A percentile compares a stretch with the other conserved stretches of the same genome.
Conservation (phyloP, 2,329 filamentous ascomycete species). For the Phyllosticta citrichinensis region DNA sequence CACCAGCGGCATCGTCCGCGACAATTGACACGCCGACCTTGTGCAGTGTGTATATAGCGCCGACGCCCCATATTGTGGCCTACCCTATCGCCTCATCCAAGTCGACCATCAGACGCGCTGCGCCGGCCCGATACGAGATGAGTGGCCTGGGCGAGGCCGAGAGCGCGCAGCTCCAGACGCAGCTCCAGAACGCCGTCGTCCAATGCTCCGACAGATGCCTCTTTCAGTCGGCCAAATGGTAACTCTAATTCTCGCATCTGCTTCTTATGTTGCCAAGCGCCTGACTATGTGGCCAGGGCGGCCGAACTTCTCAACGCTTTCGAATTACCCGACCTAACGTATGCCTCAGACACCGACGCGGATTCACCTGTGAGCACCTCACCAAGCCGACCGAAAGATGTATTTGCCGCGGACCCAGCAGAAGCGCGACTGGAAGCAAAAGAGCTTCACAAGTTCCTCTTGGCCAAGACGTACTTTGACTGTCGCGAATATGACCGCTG, state of each 20-base stretch:
- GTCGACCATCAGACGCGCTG: not conserved
- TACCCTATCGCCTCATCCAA: not conserved
- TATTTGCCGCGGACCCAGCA: constrained; percentile 50
- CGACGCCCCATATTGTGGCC: not conserved
- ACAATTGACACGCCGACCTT: not conserved
- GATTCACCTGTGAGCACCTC: constrained; percentile 50
- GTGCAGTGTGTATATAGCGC: not conserved
- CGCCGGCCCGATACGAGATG: not conserved
- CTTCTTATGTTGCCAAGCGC: not conserved
- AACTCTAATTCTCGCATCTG: constrained; percentile 12
- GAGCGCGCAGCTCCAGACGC: constrained; percentile 53
- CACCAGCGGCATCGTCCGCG: not conserved
- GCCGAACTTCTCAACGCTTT: constrained; percentile 87
- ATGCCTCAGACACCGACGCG: constrained; percentile 47
- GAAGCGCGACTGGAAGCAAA: constrained; percentile 68
- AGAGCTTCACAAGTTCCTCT: constrained; percentile 73
- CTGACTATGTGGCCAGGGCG: constrained; percentile 51
- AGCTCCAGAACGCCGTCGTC: constrained; percentile 74
- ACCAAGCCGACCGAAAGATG: constrained; percentile 23
- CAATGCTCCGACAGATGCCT: constrained; percentile 92
- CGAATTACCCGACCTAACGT: constrained; percentile 41
- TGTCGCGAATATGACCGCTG: constrained; percentile 92
- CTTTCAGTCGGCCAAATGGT: constrained; percentile 97
- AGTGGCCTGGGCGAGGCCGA: constrained; percentile 31
- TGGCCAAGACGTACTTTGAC: constrained; percentile 92